Evolutionary conservation across 768 basidiomycete genomes (phyloP), one percentile per base, ranked within the genome.

Genomic region (Mrakia gelida): DNA sequence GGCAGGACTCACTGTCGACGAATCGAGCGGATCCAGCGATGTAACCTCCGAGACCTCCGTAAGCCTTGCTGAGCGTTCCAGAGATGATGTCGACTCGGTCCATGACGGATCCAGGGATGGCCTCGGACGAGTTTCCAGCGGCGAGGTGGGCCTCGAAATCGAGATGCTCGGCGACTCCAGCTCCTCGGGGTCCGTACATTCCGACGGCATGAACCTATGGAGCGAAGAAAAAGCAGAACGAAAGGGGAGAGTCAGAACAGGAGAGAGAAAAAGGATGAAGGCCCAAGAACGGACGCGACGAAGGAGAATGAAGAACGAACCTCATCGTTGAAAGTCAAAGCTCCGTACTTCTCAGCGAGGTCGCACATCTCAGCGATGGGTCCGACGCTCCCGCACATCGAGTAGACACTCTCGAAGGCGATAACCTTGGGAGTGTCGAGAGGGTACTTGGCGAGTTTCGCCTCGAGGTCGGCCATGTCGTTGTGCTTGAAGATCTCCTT

Each of bases 401-500:
- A 98, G 86, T 98, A 98, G 76, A 98, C 95, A 81, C 91, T 92
- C 86, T 99, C 97, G 83, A 99, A 98, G 3, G 96, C 95, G 81
- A 99, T 97, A 80, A 99, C 88, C 86, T 99, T 99, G 30, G 97
- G 97, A 2, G 91, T 92, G 80, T 93, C 92, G 86, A 90, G 91
- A 74, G 97, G 94, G 83, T 93, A 94, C 82, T 89, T 87, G 79
- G 89, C 88, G 80, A 99, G 88, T 85, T 98, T 97, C 79, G 86
- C 86, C 86, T 99, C 97, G 79, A 99, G 88, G 85, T 99, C 97
- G 81, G 88, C 88, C 78, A 98, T 85, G 83, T 99, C 93, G 85
- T 98, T 99, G 86, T 99, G 97, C 84, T 95, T 95, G 89, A 94
- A 99, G 80, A 99, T 92, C 80, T 96, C 92, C 82, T 94, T 93